Evolutionary conservation across 306 rosid species (phyloP).

Genomic region (Casuarina equisetifolia): DNA sequence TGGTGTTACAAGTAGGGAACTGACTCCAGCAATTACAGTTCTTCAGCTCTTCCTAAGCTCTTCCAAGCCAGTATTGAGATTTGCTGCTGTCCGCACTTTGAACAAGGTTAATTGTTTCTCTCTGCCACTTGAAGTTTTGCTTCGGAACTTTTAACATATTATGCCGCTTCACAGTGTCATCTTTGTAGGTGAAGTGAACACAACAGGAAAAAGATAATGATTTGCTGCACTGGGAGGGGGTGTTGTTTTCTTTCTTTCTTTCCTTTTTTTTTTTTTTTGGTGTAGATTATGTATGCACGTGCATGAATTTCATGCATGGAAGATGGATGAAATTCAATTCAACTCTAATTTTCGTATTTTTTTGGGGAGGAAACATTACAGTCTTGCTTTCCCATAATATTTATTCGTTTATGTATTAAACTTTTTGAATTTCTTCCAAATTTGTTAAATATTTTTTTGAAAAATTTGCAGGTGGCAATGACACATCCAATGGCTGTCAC

Average conservation of each 20-base stretch:
- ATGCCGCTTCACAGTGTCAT: background rate
- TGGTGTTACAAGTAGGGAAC: slow-evolving; percentile 86
- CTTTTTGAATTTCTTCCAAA: background rate
- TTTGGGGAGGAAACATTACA: background rate
- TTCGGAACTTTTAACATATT: slow-evolving; percentile 12
- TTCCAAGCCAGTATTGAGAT: slow-evolving; percentile 96
- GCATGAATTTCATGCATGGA: background rate
- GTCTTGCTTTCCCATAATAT: background rate
- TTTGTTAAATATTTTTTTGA: slow-evolving; percentile 17
- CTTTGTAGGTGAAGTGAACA: background rate
- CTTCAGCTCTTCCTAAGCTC: slow-evolving; percentile 97
- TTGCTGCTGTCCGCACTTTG: slow-evolving; percentile 98
- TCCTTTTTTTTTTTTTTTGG: background rate
- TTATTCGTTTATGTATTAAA: background rate
- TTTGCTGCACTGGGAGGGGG: background rate
- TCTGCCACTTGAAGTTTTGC: slow-evolving; percentile 12
- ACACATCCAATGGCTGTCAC: slow-evolving; percentile 99
- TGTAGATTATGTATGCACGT: background rate
- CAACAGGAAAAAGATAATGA: background rate
- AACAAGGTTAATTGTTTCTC: slow-evolving; percentile 61
- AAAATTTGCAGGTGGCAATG: slow-evolving; percentile 87
- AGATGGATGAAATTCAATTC: background rate
- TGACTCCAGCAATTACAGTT: slow-evolving; percentile 96
- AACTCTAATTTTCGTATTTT: background rate
- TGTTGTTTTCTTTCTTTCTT: background rate